These are phyloP conservation scores for Actinomucor elegans DNA, from an alignment of 371 early-diverging fungal genomes.

Conservation along the genomic window DNA sequence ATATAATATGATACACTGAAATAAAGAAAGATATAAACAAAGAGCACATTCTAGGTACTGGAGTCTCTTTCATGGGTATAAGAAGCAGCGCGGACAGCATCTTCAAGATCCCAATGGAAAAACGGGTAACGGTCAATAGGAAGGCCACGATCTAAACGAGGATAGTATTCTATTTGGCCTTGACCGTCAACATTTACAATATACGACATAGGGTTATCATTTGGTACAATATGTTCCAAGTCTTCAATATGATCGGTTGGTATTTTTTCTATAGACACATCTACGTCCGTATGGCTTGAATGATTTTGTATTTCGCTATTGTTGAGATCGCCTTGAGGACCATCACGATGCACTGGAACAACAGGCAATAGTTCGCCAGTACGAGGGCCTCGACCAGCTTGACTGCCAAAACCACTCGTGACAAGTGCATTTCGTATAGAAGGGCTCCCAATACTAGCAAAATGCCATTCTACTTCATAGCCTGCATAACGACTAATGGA, in stretches of 20 bases:
- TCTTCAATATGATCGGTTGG: not conserved
- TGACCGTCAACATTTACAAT: constrained; percentile 9
- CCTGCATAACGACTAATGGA: constrained; percentile 18
- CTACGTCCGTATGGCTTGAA: not conserved
- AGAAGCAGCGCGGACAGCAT: constrained; percentile 28
- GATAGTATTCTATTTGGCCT: constrained; percentile 5
- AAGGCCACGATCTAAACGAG: constrained; percentile 9
- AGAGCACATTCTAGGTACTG: not conserved
- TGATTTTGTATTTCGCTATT: not conserved
- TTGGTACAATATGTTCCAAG: not conserved
- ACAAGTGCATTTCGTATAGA: constrained; percentile 21
- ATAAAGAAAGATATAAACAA: not conserved
- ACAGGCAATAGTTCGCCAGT: constrained; percentile 24
- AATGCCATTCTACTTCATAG: constrained; percentile 29
- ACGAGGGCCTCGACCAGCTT: constrained; percentile 13
- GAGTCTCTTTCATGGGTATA: constrained; percentile 6
- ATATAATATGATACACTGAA: not conserved
- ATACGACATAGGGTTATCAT: constrained; percentile 6
- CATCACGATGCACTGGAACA: constrained; percentile 18
- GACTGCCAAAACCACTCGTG: constrained; percentile 23
- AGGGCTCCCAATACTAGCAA: constrained; percentile 16
- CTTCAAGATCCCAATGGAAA: constrained; percentile 35
- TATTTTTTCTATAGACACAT: constrained; percentile 1
- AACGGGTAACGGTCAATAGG: constrained; percentile 26
- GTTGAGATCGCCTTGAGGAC: constrained; percentile 14